Conservation (phyloP, 768 basidiomycete species). For the Agaricus bisporus region DNA sequence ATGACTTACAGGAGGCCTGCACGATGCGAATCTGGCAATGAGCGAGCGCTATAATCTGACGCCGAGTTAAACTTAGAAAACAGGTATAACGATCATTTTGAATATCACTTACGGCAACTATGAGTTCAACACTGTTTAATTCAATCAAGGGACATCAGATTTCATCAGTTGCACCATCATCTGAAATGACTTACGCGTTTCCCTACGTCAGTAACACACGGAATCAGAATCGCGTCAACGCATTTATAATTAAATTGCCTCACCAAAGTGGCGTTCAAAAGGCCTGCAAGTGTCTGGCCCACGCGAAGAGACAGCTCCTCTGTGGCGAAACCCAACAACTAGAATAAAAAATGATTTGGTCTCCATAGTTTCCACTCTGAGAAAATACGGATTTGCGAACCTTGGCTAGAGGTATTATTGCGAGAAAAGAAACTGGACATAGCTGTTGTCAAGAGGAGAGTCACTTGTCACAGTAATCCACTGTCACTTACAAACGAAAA, state of each 20-base stretch:
- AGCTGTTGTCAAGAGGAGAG: neutral
- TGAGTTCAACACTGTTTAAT: slow-evolving; percentile 52
- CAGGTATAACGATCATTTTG: neutral
- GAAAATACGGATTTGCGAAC: slow-evolving; percentile 24
- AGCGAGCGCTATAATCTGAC: slow-evolving; percentile 40
- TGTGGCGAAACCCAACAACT: slow-evolving; percentile 81
- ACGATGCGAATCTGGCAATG: slow-evolving; percentile 66
- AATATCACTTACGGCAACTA: slow-evolving; percentile 59
- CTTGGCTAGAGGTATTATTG: slow-evolving; percentile 83
- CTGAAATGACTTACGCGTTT: slow-evolving; percentile 33
- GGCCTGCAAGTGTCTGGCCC: slow-evolving; percentile 77
- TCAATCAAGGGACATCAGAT: neutral
- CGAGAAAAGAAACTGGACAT: slow-evolving; percentile 60
- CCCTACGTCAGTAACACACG: slow-evolving; percentile 27
- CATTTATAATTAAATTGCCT: slow-evolving; percentile 14
- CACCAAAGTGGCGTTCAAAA: slow-evolving; percentile 82
- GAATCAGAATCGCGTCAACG: neutral
- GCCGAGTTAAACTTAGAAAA: neutral
- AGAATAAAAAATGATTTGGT: neutral
- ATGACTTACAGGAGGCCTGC: slow-evolving; percentile 67
- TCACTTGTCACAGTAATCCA: neutral
- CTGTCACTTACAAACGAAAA: slow-evolving; percentile 63
- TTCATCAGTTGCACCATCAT: neutral
- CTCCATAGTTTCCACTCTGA: neutral
- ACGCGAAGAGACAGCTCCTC: slow-evolving; percentile 80